Base-by-base conservation (phyloP, 257 asterid genomes). In the Nicotiana knightiana region DNA sequence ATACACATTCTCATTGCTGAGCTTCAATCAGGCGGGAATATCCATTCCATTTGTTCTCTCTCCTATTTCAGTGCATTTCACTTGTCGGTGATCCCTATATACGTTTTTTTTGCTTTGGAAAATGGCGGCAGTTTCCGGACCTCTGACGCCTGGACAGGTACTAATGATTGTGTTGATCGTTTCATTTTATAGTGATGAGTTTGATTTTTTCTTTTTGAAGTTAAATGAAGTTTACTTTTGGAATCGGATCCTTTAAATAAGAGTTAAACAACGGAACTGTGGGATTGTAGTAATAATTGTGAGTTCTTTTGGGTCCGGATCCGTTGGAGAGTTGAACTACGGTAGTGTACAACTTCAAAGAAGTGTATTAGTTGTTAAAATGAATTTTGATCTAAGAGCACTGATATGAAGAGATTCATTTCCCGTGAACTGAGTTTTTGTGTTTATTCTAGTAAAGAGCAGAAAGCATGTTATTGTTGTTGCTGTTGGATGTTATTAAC, bases 61-160 rank as follows among this genome's bases (percentile, higher is more conserved):
- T 46, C 18, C 39, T 28, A 11, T 53, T 55, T 55, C 21, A 55
- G 28, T 5, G 28, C 0, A 7, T 71, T 71, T 71, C 12, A 71
- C 59, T 24, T 71, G 78, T 71, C 78, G 59, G 78, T 43, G 78
- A 71, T 43, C 59, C 5, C 15, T 39, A 13, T 46, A 62, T 39
- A 9, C 21, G 4, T 43, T 5, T 24, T 46, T 24, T n/a, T 18
- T 3, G 37, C 35, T 43, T 43, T 37, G 53, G 77, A 77, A 82
- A 86, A 92, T 93, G 98, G 91, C 88, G 83, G 92, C 88, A 92
- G 93, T 76, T 86, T 80, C 96, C 67, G 95, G 92, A 48, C 96
- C 92, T 62, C 86, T 92, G 79, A 89, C 94, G 17, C 90, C 97
- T 67, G 96, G 95, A 43, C 97, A 88, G 96, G 97, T 93, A 80